Evolutionary conservation across 73 alveolate species (phyloP), one percentile per base, ranked within the genome.

Genomic region (Breviolum minutum): DNA sequence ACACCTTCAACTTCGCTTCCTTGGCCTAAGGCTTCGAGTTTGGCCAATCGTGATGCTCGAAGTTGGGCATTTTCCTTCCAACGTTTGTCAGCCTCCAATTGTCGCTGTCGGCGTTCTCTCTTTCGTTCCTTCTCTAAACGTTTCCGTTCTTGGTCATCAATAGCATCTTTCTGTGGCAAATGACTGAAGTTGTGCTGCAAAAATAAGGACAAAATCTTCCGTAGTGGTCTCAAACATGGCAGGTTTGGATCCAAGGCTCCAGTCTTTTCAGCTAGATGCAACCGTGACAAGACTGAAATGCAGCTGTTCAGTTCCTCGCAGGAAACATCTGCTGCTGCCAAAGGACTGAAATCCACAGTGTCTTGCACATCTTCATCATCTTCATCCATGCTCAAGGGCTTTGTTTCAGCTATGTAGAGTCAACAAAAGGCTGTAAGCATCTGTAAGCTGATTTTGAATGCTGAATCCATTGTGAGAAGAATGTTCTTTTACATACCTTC

Each of bases 81-180:
- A 26, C 92, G 90, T 85, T 77, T 76, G 83, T 94, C 99, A 22
- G 92, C 93, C 48, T 94, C 99, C 84, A 77, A n/a, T 54, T 94
- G 99, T 63, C 99, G 88, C 69, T 94, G 99, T 29, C 69, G 63
- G 60, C 99, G 91, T 87, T 94, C 99, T 27, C 99, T 54, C 84
- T 94, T 76, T 48, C 83, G 93, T 68, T 79, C 69, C 64, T 94
- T 94, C 73, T 94, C 99, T 3, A 48, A 29, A 27, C 82, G 40
- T 92, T 63, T 62, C 64, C 83, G 81, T 63, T 74, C 93, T 17
- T 63, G 60, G 92, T 61, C 93, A 63, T 94, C 99, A 22, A 94
- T 17, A 29, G 48, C 84, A 26, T 81, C 88, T 73, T 94, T 76
- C 93, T 94, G 99, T 54, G 99, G 99, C 54, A 94, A 70, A 11